Evolutionary conservation across 192 early-diverging fungal genomes (phyloP).

Genomic region (Backusella circina): DNA sequence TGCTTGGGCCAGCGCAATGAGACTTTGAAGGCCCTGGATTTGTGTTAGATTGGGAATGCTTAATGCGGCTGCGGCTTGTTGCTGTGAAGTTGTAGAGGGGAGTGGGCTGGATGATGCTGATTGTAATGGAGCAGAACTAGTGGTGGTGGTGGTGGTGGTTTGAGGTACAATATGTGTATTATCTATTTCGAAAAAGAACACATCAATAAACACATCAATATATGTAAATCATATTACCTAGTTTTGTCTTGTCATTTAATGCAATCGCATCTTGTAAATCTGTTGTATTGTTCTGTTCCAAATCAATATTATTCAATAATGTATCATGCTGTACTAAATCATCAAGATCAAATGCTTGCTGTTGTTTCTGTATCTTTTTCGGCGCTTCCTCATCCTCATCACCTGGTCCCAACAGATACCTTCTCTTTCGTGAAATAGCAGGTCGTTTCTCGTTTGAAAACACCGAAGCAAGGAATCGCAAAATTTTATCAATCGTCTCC

Average conservation of each 20-base stretch:
- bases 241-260: slow-evolving; percentile 17
- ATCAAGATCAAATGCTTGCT: neutral
- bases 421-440: slow-evolving; percentile 48
- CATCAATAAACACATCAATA: neutral
- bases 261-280: slow-evolving; percentile 22
- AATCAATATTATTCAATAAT: neutral
- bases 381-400: neutral
- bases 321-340: neutral
- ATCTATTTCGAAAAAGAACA: neutral
- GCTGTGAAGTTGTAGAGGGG: neutral
- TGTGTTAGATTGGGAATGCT: slow-evolving; percentile 9
- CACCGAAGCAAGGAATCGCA: slow-evolving; percentile 88
- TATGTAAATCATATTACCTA: neutral
- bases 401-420: slow-evolving; percentile 38
- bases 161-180: neutral
- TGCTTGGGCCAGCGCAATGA: slow-evolving; percentile 20
- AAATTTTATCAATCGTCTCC: slow-evolving; percentile 91
- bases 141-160: neutral
- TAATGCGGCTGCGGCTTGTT: neutral
- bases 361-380: neutral
- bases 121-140: neutral
- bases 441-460: slow-evolving; percentile 60
- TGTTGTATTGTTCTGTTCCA: neutral
- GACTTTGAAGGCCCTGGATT: slow-evolving; percentile 9
- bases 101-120: neutral